These are phyloP conservation scores for Metarhizium album DNA, from an alignment of 2,329 filamentous ascomycete genomes.

Conservation along the genomic window DNA sequence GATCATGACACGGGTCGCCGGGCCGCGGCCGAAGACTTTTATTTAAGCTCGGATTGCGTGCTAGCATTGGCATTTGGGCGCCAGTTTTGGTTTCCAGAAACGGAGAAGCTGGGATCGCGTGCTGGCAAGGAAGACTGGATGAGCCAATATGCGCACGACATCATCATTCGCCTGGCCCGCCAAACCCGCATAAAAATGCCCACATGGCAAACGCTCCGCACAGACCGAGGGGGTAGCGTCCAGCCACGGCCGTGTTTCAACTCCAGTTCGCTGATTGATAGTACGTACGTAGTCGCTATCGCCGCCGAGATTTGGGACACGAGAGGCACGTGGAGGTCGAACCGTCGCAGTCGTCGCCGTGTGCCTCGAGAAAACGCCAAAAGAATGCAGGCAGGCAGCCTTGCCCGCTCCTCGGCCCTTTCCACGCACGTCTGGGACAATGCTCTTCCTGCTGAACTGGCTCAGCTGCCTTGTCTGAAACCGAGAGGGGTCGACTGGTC, in stretches of 20 bases:
- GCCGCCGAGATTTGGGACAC: too few relatives aligned
- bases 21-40: slow-evolving; percentile 6
- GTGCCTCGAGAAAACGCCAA: not conserved
- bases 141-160: not conserved
- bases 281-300: not conserved
- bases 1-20: too few relatives aligned
- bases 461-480: not conserved
- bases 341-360: not conserved
- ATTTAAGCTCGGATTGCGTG: slow-evolving; percentile 13
- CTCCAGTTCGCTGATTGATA: too few relatives aligned
- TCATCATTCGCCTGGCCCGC: not conserved
- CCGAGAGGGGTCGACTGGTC: not conserved
- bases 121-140: slow-evolving; percentile 1
- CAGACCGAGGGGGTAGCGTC: not conserved
- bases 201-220: not conserved
- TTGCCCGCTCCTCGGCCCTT: not conserved
- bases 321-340: not conserved
- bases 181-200: not conserved
- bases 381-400: not conserved
- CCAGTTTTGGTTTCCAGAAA: not conserved
- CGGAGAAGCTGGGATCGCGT: slow-evolving; percentile 6
- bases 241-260: not conserved
- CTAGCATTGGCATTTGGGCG: slow-evolving; percentile 6
- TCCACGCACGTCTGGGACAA: not conserved
- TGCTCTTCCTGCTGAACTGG: not conserved